A percentile compares a stretch with the other conserved stretches of the same genome.
Evolutionary conservation across 768 basidiomycete genomes (phyloP).

Genomic region (Hypholoma sublateritium): DNA sequence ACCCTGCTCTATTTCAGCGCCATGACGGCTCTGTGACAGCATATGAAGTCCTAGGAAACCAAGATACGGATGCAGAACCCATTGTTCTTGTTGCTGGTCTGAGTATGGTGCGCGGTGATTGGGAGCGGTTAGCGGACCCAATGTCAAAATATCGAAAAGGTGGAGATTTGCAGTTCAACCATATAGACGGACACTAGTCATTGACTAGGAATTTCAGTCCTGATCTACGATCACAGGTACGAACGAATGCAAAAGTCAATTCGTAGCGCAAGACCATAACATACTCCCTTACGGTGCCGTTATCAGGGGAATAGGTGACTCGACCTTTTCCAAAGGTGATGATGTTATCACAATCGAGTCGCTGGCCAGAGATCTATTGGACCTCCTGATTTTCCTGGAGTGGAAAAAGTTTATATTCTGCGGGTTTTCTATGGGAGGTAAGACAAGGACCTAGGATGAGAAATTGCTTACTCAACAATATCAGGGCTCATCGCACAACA

Average conservation of each 20-base stretch:
- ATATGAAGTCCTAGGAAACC: neutral
- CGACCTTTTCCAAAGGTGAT: neutral
- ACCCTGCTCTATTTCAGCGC: neutral
- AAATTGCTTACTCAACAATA: neutral
- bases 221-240: neutral
- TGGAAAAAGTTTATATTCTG: neutral
- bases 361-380: neutral
- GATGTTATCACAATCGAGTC: neutral
- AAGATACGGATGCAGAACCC: neutral
- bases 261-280: neutral
- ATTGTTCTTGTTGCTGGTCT: neutral
- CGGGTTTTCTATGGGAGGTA: neutral
- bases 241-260: neutral
- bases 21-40: neutral
- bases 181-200: neutral
- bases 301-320: neutral
- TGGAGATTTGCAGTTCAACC: neutral
- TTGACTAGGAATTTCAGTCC: neutral
- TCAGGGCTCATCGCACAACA: constrained; percentile 3
- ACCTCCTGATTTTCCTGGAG: neutral
- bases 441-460: neutral
- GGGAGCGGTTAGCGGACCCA: neutral
- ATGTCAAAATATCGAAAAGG: neutral
- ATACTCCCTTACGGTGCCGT: neutral
- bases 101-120: neutral